Conservation (phyloP, 1,284 basidiomycete species). For the Microbotryomycetes sp. region DNA sequence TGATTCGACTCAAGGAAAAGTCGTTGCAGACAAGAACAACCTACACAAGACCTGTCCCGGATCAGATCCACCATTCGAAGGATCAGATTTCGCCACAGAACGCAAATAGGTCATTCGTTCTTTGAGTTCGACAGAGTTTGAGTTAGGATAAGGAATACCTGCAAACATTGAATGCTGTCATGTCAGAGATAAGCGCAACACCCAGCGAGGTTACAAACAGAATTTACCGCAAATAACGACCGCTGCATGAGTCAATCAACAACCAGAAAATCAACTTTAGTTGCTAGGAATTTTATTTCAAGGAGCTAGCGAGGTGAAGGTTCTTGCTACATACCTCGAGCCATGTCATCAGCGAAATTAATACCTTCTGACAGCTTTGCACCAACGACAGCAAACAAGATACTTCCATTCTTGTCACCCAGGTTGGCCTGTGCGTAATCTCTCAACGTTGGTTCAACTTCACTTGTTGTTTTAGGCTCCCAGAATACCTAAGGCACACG, state of each 20-base stretch:
- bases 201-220: conserved; percentile 60
- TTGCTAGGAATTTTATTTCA: not conserved
- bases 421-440: conserved; percentile 60
- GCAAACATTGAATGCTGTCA: conserved; percentile 38
- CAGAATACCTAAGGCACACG: conserved; percentile 61
- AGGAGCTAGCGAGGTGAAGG: not conserved
- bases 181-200: conserved; percentile 61
- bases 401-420: conserved; percentile 41
- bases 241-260: conserved; percentile 1
- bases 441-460: conserved; percentile 69
- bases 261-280: no score
- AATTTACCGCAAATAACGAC: conserved; percentile 30
- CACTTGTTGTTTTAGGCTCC: conserved; percentile 70
- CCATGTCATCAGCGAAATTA: conserved; percentile 66
- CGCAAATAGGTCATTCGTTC: conserved; percentile 86
- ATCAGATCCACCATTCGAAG: conserved; percentile 51
- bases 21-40: not conserved
- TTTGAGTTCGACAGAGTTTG: conserved; percentile 78
- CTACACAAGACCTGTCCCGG: conserved; percentile 79
- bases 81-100: conserved; percentile 37
- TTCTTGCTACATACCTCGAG: conserved; percentile 13
- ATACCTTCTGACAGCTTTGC: conserved; percentile 96
- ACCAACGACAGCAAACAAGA: conserved; percentile 77
- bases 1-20: not conserved
- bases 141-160: conserved; percentile 89